A percentile compares a stretch with the other conserved stretches of the same genome.
Conservation (phyloP, 805 yeast species). For the Maudiozyma saulgeensis region DNA sequence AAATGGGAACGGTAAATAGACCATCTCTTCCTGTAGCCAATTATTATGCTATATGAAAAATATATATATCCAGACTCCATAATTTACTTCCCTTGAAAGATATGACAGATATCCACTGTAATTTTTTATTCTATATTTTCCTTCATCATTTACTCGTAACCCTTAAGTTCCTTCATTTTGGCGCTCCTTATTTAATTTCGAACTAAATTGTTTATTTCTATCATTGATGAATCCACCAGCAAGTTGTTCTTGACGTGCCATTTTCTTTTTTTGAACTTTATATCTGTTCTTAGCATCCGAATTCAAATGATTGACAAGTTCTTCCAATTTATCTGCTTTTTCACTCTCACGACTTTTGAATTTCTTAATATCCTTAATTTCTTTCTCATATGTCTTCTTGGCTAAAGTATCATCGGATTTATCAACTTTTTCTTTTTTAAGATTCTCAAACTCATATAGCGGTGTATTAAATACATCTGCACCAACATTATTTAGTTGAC, state of each 20-base stretch:
- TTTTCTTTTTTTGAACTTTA: constrained; percentile 10
- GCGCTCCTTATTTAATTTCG: constrained; percentile 13
- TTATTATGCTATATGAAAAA: too few species aligned
- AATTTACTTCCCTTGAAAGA: too few species aligned
- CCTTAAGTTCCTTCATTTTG: background rate
- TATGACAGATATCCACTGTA: too few species aligned
- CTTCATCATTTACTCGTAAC: background rate
- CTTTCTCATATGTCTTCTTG: constrained; percentile 24
- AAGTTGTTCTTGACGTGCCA: background rate
- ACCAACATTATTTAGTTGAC: too few species aligned
- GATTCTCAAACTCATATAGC: constrained; percentile 10
- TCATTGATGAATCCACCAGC: constrained; percentile 21
- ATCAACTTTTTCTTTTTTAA: constrained; percentile 5
- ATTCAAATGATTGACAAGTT: constrained; percentile 16
- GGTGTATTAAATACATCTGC: background rate
- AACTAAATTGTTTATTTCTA: constrained; percentile 27
- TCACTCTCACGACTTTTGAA: constrained; percentile 4
- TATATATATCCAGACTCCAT: too few species aligned
- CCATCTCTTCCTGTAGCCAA: too few species aligned
- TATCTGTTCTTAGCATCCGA: constrained; percentile 15
- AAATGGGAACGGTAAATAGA: too few species aligned
- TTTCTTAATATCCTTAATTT: constrained; percentile 10
- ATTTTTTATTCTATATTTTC: too few species aligned
- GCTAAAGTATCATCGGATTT: constrained; percentile 14
- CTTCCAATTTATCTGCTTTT: constrained; percentile 12